These are phyloP conservation scores for Hypoxylon sp. DNA, from an alignment of 2,329 filamentous ascomycete genomes.

Conservation along the genomic window DNA sequence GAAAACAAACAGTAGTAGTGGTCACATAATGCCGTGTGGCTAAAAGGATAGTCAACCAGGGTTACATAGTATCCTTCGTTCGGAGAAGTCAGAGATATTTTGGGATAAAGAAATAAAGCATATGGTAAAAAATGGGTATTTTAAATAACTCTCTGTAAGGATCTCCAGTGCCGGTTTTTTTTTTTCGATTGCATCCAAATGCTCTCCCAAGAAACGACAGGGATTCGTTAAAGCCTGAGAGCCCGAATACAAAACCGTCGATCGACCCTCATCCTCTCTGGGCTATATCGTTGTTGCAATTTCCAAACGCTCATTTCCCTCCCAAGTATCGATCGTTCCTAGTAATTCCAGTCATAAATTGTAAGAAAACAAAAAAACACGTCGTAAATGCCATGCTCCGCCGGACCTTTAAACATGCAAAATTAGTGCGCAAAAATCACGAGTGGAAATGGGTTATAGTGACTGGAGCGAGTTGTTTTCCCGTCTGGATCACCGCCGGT, in stretches of 20 bases:
- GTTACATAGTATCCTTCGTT: too few relatives aligned
- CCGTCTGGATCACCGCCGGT: slow-evolving; percentile 49
- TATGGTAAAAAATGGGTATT: slow-evolving; percentile 28
- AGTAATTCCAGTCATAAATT: slow-evolving; percentile 26
- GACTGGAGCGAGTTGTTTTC: neutral
- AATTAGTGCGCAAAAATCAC: slow-evolving; percentile 21
- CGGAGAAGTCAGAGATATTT: too few relatives aligned
- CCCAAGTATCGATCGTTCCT: too few relatives aligned
- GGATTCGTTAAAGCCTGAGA: too few relatives aligned
- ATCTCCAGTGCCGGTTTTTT: too few relatives aligned
- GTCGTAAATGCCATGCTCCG: slow-evolving; percentile 33
- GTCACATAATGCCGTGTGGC: slow-evolving; percentile 17
- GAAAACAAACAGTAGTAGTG: slow-evolving; percentile 10
- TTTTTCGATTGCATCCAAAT: too few relatives aligned
- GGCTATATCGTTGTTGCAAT: too few relatives aligned
- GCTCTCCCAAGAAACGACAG: too few relatives aligned
- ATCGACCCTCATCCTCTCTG: too few relatives aligned
- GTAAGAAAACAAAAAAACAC: too few relatives aligned
- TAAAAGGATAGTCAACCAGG: neutral
- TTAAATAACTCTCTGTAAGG: slow-evolving; percentile 24
- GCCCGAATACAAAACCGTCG: neutral
- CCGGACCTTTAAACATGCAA: slow-evolving; percentile 27
- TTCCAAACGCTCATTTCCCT: slow-evolving; percentile 32
- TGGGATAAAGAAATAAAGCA: too few relatives aligned
- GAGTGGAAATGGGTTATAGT: slow-evolving; percentile 1